Evolutionary conservation across 1,284 basidiomycete genomes (phyloP).

Genomic region (Trichosporon inkin): DNA sequence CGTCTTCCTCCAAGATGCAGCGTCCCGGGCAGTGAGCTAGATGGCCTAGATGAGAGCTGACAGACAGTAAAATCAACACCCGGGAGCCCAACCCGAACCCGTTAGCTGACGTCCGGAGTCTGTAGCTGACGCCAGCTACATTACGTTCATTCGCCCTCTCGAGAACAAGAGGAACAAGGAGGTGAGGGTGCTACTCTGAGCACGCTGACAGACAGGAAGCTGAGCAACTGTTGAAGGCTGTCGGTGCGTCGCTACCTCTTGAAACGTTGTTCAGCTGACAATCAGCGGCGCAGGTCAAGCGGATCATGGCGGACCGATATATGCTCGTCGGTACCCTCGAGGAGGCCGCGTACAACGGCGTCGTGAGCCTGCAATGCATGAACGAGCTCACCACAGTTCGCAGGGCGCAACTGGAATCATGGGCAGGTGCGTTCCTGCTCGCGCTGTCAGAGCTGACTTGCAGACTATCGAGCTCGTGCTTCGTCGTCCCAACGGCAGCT

Average conservation of each 20-base stretch:
- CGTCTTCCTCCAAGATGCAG: constrained; percentile 18
- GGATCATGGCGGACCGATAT: constrained; percentile 45
- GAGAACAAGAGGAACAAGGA: constrained; percentile 31
- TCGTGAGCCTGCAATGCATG: constrained; percentile 29
- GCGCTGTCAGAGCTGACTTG: not conserved
- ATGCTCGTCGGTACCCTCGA: constrained; percentile 46
- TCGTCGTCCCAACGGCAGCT: constrained; percentile 41
- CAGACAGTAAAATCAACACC: constrained; percentile 40
- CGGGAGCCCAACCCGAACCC: constrained; percentile 45
- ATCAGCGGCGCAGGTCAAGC: constrained; percentile 40
- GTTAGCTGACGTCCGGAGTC: constrained; percentile 17
- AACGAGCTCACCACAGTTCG: constrained; percentile 33
- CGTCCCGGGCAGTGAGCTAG: constrained; percentile 19
- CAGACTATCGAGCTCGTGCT: constrained; percentile 49
- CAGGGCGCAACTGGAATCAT: constrained; percentile 51
- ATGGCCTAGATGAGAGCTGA: not conserved
- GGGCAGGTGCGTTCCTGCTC: constrained; percentile 39
- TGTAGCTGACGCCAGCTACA: constrained; percentile 29
- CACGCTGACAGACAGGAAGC: constrained; percentile 25
- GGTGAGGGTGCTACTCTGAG: constrained; percentile 21
- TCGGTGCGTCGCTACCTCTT: constrained; percentile 31
- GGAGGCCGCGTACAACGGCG: constrained; percentile 46
- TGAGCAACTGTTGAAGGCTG: constrained; percentile 45
- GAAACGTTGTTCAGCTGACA: not conserved
- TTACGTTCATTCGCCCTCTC: constrained; percentile 44